Base-by-base conservation (phyloP, 2,329 filamentous ascomycete species). In the Pezicula neosporulosa region DNA sequence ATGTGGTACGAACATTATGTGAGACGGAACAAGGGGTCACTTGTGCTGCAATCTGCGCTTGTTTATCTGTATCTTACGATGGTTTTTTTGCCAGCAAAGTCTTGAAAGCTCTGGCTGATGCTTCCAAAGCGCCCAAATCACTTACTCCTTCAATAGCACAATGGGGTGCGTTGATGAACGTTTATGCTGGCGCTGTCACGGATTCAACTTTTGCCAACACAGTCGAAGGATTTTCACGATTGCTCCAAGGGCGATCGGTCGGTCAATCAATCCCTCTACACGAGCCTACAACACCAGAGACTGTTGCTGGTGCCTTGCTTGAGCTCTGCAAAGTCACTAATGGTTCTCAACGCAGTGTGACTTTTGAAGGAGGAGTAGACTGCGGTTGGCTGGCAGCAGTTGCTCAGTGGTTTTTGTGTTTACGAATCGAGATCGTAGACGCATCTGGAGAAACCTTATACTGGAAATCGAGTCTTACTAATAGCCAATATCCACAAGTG, bases 311-410 rank as follows among this genome's bases (percentile, higher is more conserved):
- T 3, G 49, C 49, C 18, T 6, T 56, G 9, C 27, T 41, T 18
- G 51, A 42, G 15, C 24, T 56, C 13, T 33, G 27, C 3, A 24
- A 49, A 12, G 28, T 57, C 8, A 51, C 56, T 2, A 51, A 39
- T 12, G 48, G 49, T 6, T 18, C 16, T 30, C 12, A 55, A 13
- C n/a, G 12, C 28, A 51, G 43, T 30, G 30, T 52, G 16, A 59
- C 51, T 36, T 48, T 61, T 37, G n/a, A 43, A 6, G 58, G 58
- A 1, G 56, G 56, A 2, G 37, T 49, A 12, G 56, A 56, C 38
- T 56, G 54, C 16, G 48, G 49, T 6, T 61, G 58, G 59, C 27
- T 61, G 28, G 59, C 56, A 21, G 59, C 59, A 30, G 48, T 58
- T 19, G 49, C 58, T 10, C 28, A 61, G 28, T 60, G 52, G 51